phyloP scores from a whole-genome alignment of 352 stramenopile species.

The Globisporangium viniferum region DNA sequence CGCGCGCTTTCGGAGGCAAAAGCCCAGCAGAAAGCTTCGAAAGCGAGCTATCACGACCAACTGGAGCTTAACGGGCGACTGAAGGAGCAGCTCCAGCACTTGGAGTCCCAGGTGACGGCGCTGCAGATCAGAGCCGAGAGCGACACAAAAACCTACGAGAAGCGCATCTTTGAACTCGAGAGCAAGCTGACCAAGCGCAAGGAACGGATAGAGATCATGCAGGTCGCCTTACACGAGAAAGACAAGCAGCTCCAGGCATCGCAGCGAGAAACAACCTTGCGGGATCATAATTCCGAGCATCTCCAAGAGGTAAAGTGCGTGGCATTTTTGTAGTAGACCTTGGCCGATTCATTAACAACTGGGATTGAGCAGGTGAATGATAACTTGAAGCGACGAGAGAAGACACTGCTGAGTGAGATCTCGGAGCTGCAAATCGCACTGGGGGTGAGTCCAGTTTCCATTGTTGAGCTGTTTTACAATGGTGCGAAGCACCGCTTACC shows the following conservation, averaged over 20 bases:
- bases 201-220: slow-evolving; percentile 32
- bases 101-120: slow-evolving; percentile 35
- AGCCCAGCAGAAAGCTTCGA: slow-evolving; percentile 30
- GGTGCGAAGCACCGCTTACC: neutral
- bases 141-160: slow-evolving; percentile 26
- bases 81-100: slow-evolving; percentile 26
- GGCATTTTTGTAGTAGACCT: neutral
- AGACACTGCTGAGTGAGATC: slow-evolving; percentile 48
- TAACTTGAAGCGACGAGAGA: slow-evolving; percentile 47
- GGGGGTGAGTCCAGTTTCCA: slow-evolving; percentile 22
- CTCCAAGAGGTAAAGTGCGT: slow-evolving; percentile 37
- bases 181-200: slow-evolving; percentile 40
- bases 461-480: neutral
- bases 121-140: slow-evolving; percentile 18
- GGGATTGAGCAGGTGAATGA: slow-evolving; percentile 29
- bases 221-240: slow-evolving; percentile 41
- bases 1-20: slow-evolving; percentile 46
- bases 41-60: slow-evolving; percentile 44
- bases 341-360: neutral
- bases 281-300: slow-evolving; percentile 36
- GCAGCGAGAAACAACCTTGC: slow-evolving; percentile 35
- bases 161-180: slow-evolving; percentile 30
- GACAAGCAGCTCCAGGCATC: slow-evolving; percentile 43
- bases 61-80: slow-evolving; percentile 30
- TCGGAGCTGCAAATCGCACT: slow-evolving; percentile 51